Conservation (phyloP, 2,329 filamentous ascomycete genomes). For the Myriosclerotinia scirpicola region DNA sequence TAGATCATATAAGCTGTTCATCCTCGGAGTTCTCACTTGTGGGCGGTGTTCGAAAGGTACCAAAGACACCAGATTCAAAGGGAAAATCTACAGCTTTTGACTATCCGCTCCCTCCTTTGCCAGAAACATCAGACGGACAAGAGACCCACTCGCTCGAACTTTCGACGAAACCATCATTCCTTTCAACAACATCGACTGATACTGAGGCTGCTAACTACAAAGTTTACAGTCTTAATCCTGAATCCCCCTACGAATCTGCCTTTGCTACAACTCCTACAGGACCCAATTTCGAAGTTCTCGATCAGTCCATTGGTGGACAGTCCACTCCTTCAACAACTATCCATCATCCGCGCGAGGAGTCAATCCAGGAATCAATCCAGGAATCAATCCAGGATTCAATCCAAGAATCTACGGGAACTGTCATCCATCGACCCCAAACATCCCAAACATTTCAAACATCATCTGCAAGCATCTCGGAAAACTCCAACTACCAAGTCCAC, state of each 20-base stretch:
- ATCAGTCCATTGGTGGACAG: constrained; percentile 7
- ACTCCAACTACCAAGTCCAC: constrained; percentile 17
- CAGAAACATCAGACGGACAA: constrained; percentile 33
- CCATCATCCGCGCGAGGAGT: constrained; percentile 7
- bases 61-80: constrained; percentile 41
- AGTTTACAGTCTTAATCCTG: constrained; percentile 34
- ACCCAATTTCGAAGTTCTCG: constrained; percentile 21
- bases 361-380: background rate
- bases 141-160: constrained; percentile 36
- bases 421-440: constrained; percentile 1
- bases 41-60: constrained; percentile 42
- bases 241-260: constrained; percentile 29
- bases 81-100: constrained; percentile 32
- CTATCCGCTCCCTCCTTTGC: constrained; percentile 34
- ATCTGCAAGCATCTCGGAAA: constrained; percentile 16
- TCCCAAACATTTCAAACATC: constrained; percentile 13
- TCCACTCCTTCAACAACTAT: constrained; percentile 22
- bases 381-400: background rate
- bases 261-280: constrained; percentile 25
- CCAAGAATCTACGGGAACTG: background rate
- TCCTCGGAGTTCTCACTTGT: constrained; percentile 41
- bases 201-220: constrained; percentile 42
- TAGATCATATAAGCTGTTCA: constrained; percentile 38
- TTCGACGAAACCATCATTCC: constrained; percentile 40
- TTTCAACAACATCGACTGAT: constrained; percentile 37